A percentile compares a stretch with the other conserved stretches of the same genome.
These are phyloP conservation scores for Heimioporus retisporus DNA, from an alignment of 1,284 basidiomycete genomes.

Conservation along the genomic window DNA sequence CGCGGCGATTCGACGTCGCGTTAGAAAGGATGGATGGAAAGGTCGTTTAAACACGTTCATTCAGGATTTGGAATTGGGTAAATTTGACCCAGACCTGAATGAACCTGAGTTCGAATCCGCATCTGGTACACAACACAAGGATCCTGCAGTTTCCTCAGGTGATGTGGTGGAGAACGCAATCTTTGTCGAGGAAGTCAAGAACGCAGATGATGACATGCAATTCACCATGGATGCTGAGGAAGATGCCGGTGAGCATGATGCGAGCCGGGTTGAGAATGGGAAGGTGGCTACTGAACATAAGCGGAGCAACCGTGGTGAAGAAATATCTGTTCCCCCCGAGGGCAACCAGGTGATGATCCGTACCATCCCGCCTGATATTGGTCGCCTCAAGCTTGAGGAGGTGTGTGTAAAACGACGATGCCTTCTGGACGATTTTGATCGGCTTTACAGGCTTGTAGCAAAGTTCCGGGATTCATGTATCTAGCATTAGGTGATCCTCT, in stretches of 20 bases:
- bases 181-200: conserved; percentile 60
- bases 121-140: conserved; percentile 59
- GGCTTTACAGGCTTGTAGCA: conserved; percentile 65
- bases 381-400: conserved; percentile 88
- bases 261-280: conserved; percentile 68
- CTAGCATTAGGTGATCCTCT: conserved; percentile 92
- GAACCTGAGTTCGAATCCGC: conserved; percentile 60
- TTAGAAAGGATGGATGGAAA: conserved; percentile 86
- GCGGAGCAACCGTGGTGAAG: conserved; percentile 70
- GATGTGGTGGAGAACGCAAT: conserved; percentile 42
- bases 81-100: conserved; percentile 80
- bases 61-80: conserved; percentile 83
- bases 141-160: conserved; percentile 48
- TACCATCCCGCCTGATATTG: conserved; percentile 92
- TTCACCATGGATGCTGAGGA: conserved; percentile 78
- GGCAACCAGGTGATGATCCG: conserved; percentile 95
- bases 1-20: conserved; percentile 74
- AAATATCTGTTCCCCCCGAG: conserved; percentile 80
- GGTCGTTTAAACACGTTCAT: conserved; percentile 79
- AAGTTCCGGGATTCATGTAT: conserved; percentile 78
- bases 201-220: conserved; percentile 69
- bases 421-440: conserved; percentile 16
- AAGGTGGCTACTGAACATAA: conserved; percentile 58
- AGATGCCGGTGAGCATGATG: conserved; percentile 69
- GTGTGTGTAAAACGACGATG: conserved; percentile 55